Conservation (phyloP, 805 yeast genomes). For the Danielia oregonensis region DNA sequence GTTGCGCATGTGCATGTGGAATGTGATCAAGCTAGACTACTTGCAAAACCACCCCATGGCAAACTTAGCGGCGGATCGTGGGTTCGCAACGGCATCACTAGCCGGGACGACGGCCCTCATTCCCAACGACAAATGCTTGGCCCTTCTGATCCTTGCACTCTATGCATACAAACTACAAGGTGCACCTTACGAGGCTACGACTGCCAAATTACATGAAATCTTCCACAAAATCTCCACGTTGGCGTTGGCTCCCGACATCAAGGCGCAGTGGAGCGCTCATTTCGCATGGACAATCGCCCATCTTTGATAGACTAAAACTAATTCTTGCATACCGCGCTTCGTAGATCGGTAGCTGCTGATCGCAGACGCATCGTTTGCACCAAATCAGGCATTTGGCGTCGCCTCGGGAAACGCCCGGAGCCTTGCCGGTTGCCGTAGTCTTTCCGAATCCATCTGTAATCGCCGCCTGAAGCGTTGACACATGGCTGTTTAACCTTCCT, state of each 20-base stretch:
- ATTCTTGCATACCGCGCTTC: too few relatives aligned
- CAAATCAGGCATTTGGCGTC: too few relatives aligned
- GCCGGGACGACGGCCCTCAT: slow-evolving; percentile 3
- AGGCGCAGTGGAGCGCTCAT: slow-evolving; percentile 9
- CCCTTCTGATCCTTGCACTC: slow-evolving; percentile 7
- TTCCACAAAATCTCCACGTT: slow-evolving; percentile 9
- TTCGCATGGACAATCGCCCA: slow-evolving; percentile 14
- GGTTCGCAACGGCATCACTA: too few relatives aligned
- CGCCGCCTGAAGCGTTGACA: too few relatives aligned
- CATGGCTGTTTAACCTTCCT: too few relatives aligned
- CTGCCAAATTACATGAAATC: slow-evolving; percentile 3
- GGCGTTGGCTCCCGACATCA: slow-evolving; percentile 6
- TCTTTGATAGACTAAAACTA: too few relatives aligned
- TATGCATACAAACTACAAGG: slow-evolving; percentile 1
- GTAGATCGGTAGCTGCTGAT: too few relatives aligned
- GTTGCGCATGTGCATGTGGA: slow-evolving; percentile 30
- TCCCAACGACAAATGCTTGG: slow-evolving; percentile 14
- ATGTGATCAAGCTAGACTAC: slow-evolving; percentile 24
- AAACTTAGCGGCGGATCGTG: too few relatives aligned
- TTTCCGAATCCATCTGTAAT: too few relatives aligned
- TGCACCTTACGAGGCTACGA: background rate
- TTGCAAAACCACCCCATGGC: background rate
- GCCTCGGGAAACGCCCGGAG: too few relatives aligned
- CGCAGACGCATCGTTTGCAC: too few relatives aligned
- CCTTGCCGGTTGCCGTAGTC: too few relatives aligned